Percentiles rank a stretch among this genome's conserved stretches.
phyloP scores from a whole-genome alignment of 768 basidiomycete genomes.

The Pisolithus sp. region DNA sequence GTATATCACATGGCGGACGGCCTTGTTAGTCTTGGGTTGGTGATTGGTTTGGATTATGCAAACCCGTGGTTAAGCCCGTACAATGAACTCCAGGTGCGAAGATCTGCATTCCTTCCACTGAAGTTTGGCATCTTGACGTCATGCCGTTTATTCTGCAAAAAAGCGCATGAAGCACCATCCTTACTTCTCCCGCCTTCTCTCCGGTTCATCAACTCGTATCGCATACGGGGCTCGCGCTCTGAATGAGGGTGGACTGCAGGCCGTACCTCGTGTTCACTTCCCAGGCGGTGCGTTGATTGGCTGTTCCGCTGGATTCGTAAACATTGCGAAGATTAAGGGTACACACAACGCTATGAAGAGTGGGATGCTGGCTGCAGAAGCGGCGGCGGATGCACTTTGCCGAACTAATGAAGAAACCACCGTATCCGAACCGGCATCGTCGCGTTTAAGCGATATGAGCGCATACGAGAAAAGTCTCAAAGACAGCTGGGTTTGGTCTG shows the following conservation, averaged over 20 bases:
- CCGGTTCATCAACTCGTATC: conserved; percentile 64
- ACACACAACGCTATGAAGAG: conserved; percentile 99
- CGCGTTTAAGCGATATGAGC: conserved; percentile 52
- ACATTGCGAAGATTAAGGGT: conserved; percentile 96
- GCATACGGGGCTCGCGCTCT: conserved; percentile 87
- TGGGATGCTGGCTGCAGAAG: conserved; percentile 94
- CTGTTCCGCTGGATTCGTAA: conserved; percentile 93
- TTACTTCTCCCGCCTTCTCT: conserved; percentile 76
- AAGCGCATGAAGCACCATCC: conserved; percentile 96
- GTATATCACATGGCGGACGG: conserved; percentile 94
- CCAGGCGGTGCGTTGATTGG: conserved; percentile 94
- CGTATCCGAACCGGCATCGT: background rate
- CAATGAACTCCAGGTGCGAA: conserved; percentile 79
- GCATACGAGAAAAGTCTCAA: conserved; percentile 64
- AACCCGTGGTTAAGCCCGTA: conserved; percentile 93
- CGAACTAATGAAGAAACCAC: conserved; percentile 7
- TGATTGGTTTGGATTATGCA: conserved; percentile 89
- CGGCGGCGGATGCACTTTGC: conserved; percentile 61
- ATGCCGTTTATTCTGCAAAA: conserved; percentile 1
- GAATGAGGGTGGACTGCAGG: conserved; percentile 92
- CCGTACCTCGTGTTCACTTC: conserved; percentile 79
- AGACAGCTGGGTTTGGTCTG: conserved; percentile 77
- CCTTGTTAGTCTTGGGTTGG: conserved; percentile 84
- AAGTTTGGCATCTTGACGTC: conserved; percentile 3
- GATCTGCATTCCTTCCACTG: conserved; percentile 13